Evolutionary conservation across 768 basidiomycete species (phyloP).

Genomic region (Russula lepida): DNA sequence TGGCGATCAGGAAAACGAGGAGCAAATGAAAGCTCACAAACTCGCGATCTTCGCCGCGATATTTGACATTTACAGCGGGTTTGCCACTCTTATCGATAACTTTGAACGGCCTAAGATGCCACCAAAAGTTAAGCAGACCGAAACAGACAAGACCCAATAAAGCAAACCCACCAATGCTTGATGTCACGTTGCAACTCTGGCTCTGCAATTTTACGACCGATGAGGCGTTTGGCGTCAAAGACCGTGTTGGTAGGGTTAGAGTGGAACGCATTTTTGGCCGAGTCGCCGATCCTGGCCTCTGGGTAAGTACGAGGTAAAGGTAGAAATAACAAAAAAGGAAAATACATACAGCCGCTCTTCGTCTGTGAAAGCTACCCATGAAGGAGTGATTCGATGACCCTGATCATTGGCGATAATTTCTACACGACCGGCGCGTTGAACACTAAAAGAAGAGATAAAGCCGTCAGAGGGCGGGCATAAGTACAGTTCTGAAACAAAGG

Average conservation of each 20-base stretch:
- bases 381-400: constrained; percentile 56
- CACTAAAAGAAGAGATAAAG: constrained; percentile 18
- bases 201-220: constrained; percentile 80
- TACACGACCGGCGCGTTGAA: constrained; percentile 40
- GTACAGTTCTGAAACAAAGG: constrained; percentile 9
- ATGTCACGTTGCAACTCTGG: constrained; percentile 71
- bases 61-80: constrained; percentile 66
- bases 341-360: constrained; percentile 42
- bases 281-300: constrained; percentile 66
- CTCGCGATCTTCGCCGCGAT: constrained; percentile 70
- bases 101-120: constrained; percentile 51
- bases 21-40: constrained; percentile 52
- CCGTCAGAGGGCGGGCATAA: constrained; percentile 30
- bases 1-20: background rate
- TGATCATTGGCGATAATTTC: constrained; percentile 51
- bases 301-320: background rate
- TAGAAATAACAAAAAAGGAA: background rate
- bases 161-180: constrained; percentile 58
- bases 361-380: constrained; percentile 54
- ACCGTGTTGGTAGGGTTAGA: constrained; percentile 90
- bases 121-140: background rate
- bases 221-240: constrained; percentile 94
- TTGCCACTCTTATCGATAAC: constrained; percentile 74
- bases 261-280: constrained; percentile 93
- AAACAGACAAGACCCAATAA: background rate